A percentile compares a stretch with the other conserved stretches of the same genome.
Evolutionary conservation across 495 filamentous ascomycete genomes (phyloP).

Genomic region (Neurospora hispaniola): DNA sequence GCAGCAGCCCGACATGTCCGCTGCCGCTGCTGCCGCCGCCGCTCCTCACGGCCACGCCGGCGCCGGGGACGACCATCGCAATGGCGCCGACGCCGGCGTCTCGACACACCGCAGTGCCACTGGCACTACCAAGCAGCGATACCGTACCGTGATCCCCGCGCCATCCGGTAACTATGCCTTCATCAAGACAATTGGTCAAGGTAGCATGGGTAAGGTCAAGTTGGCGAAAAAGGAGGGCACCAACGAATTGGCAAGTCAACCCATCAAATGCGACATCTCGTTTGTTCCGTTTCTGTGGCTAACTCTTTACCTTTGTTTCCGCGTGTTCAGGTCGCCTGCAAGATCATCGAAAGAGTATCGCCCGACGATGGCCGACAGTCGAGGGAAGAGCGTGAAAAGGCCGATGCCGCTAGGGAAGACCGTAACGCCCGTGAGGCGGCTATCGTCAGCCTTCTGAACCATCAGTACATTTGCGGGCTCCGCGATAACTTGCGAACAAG

Average conservation of each 20-base stretch:
- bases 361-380: constrained; percentile 67
- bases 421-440: constrained; percentile 92
- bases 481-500: constrained; percentile 89
- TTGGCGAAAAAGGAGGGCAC: constrained; percentile 72
- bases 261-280: constrained; percentile 12
- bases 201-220: constrained; percentile 96
- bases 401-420: constrained; percentile 93
- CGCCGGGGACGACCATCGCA: constrained; percentile 33
- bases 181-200: constrained; percentile 94
- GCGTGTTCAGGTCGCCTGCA: constrained; percentile 69
- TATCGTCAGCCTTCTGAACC: constrained; percentile 88
- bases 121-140: constrained; percentile 38
- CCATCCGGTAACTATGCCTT: constrained; percentile 81
- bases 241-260: constrained; percentile 65
- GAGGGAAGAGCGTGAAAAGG: constrained; percentile 69
- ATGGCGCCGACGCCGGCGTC: constrained; percentile 33
- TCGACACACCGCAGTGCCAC: constrained; percentile 11
- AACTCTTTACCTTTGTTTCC: constrained; percentile 3
- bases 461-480: constrained; percentile 96
- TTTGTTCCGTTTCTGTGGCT: constrained; percentile 1
- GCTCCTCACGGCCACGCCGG: constrained; percentile 20
- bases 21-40: constrained; percentile 29
- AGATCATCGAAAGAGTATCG: constrained; percentile 87
- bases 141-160: constrained; percentile 74
- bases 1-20: constrained; percentile 40